phyloP scores from a whole-genome alignment of 345 rosid genomes.

The Syzygium jambos region DNA sequence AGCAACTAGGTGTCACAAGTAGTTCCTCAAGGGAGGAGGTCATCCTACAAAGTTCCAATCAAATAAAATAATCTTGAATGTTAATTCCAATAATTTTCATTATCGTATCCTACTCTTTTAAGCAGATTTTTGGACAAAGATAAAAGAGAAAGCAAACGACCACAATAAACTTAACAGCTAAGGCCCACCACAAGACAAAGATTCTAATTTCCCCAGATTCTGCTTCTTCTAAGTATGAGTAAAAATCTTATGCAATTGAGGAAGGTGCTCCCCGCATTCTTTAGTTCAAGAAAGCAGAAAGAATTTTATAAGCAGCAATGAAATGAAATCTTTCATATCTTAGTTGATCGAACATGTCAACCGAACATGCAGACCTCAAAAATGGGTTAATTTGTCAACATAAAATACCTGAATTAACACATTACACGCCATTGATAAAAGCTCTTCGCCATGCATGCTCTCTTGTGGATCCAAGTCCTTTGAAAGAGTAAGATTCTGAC shows the following conservation, averaged over 20 bases:
- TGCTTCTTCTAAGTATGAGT: background rate
- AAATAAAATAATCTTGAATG: background rate
- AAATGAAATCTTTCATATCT: background rate
- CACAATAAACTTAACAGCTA: background rate
- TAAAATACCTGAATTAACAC: conserved; percentile 72
- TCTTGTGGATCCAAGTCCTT: conserved; percentile 92
- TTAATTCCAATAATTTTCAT: background rate
- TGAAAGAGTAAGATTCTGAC: conserved; percentile 69
- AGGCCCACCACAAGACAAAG: background rate
- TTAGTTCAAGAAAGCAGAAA: background rate
- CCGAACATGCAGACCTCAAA: background rate
- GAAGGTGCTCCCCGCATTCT: background rate
- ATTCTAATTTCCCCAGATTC: background rate
- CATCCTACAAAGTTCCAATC: background rate
- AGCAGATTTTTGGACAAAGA: background rate
- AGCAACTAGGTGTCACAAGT: background rate
- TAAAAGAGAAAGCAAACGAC: background rate
- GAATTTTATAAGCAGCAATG: background rate
- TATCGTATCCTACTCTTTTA: background rate
- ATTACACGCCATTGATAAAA: conserved; percentile 63
- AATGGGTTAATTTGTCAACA: background rate
- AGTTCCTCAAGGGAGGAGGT: background rate
- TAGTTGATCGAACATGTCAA: background rate
- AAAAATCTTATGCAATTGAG: background rate
- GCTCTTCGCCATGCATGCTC: conserved; percentile 92